These are phyloP conservation scores for Globisporangium mamillatum DNA, from an alignment of 352 stramenopile species.

Conservation along the genomic window DNA sequence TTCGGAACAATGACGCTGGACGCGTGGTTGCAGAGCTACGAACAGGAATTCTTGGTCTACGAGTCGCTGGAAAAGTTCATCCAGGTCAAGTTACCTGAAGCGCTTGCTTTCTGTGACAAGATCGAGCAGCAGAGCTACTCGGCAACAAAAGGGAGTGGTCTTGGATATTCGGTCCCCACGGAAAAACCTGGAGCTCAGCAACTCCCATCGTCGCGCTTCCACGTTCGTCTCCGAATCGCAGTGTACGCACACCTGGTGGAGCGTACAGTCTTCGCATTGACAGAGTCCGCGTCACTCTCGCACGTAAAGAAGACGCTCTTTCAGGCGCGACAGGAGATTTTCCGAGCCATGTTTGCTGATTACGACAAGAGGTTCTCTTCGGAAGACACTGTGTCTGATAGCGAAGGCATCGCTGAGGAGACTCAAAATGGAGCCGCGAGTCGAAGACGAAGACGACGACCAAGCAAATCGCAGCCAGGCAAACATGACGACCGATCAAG, in stretches of 20 bases:
- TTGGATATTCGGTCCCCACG: not conserved
- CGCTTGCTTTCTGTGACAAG: constrained; percentile 42
- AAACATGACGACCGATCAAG: not conserved
- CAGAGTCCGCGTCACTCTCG: constrained; percentile 27
- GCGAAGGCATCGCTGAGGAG: constrained; percentile 7
- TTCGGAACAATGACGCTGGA: constrained; percentile 30
- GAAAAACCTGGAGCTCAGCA: not conserved
- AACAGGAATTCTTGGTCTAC: constrained; percentile 39
- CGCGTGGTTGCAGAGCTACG: constrained; percentile 43
- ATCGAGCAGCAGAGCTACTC: constrained; percentile 25
- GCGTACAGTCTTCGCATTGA: constrained; percentile 31
- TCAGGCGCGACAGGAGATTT: constrained; percentile 38
- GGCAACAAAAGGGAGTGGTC: not conserved
- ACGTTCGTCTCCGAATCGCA: constrained; percentile 39
- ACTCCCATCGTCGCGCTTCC: constrained; percentile 26
- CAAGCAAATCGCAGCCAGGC: not conserved
- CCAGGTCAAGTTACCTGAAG: constrained; percentile 49
- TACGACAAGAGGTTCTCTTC: constrained; percentile 23
- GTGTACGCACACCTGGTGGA: constrained; percentile 48
- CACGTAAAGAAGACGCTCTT: constrained; percentile 29
- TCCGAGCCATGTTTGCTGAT: constrained; percentile 44
- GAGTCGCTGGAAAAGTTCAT: constrained; percentile 50
- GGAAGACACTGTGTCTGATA: not conserved
- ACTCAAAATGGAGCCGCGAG: not conserved
- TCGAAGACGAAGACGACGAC: constrained; percentile 11